Evolutionary conservation across 306 rosid genomes (phyloP), one percentile per base, ranked within the genome.

Genomic region (Casuarina cunninghamiana): DNA sequence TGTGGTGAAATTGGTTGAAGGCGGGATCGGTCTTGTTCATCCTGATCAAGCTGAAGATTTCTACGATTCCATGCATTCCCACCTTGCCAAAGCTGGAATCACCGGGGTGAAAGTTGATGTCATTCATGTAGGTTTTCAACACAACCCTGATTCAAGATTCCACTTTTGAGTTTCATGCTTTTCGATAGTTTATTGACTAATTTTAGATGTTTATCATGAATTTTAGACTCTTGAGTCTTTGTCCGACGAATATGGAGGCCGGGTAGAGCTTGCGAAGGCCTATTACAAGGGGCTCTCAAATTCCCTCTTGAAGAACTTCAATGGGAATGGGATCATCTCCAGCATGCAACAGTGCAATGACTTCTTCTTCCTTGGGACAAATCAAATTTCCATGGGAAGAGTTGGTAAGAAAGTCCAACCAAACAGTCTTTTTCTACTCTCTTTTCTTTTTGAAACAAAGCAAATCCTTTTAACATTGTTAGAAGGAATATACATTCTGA

Each of bases 341-440:
- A 94, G 97, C 84, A 94, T 94, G 97, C 96, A 94, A 61, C 98
- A 94, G 10, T 92, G 97, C 86, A 92, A 92, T n/a, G 98, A 92
- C 78, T 92, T 92, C 80, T 89, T 92, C 90, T 94, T 90, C 81
- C 95, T 92, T 3, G 94, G 97, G 55, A 92, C 97, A 7, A 87
- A 80, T 53, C 92, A 92, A 81, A 79, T 88, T 76, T 73, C 96
- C 19, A 73, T 89, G 66, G 98, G 87, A 75, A 88, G 97, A 86
- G 96, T 84, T 60, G 97, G 98, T 93, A 75, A 79, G 89, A 16
- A 81, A 57, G 16, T 66, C 71, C 50, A 41, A 42, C 49, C 16
- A 7, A 41, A 66, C 6, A 2, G 0, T 66, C 74, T 21, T 35
- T 21, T 10, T 12, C 5, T 57, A 57, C n/a, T 4, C 19, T n/a